phyloP scores from a whole-genome alignment of 225 moss, liverwort and hornwort genomes.

The Climacium dendroides region DNA sequence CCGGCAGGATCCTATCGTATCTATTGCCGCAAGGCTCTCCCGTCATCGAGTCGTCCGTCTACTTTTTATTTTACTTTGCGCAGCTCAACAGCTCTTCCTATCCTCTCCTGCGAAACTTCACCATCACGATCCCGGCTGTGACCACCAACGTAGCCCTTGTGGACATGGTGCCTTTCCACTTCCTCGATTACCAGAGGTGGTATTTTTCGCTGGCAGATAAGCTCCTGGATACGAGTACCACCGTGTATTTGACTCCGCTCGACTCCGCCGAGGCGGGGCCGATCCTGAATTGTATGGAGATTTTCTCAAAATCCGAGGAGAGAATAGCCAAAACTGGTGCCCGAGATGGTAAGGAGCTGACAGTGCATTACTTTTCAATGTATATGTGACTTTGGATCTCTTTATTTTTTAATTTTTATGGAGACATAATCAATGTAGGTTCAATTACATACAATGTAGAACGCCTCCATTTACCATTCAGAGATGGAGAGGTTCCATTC shows the following conservation, averaged over 20 bases:
- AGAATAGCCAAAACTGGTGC: background rate
- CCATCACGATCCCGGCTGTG: background rate
- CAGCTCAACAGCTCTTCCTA: background rate
- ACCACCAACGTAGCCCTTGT: rapidly evolving
- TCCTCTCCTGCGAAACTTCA: background rate
- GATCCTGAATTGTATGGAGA: background rate
- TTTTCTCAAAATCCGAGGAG: background rate
- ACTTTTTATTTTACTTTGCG: no score
- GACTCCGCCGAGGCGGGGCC: background rate
- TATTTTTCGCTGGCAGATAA: rapidly evolving
- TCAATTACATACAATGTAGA: no score
- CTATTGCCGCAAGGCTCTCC: background rate
- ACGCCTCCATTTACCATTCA: no score
- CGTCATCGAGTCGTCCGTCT: no score
- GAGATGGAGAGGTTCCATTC: no score
- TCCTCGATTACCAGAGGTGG: background rate
- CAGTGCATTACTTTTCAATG: background rate
- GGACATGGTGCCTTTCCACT: background rate
- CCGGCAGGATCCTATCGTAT: background rate
- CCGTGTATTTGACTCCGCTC: background rate
- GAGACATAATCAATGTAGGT: background rate
- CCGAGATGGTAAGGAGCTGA: background rate
- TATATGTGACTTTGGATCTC: background rate
- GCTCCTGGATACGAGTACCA: background rate
- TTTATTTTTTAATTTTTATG: no score